A percentile compares a stretch with the other conserved stretches of the same genome.
Conservation (phyloP, 371 early-diverging fungal species). For the Mortierella sp. region DNA sequence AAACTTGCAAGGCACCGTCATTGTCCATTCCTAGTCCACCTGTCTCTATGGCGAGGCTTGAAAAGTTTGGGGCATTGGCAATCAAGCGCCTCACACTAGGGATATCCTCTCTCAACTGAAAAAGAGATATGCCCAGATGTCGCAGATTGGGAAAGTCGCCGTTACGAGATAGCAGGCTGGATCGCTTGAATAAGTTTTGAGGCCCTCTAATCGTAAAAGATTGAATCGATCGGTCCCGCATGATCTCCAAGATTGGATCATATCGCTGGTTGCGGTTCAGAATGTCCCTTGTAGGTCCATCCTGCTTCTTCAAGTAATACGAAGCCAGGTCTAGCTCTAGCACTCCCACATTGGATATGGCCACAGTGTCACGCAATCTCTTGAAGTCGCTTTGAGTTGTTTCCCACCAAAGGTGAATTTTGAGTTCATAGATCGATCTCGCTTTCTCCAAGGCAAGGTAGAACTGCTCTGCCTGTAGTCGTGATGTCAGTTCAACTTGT, state of each 20-base stretch:
- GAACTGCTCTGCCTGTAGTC: conserved; percentile 3
- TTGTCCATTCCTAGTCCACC: too few relatives aligned
- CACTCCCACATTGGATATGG: conserved; percentile 2
- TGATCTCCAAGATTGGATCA: conserved; percentile 19
- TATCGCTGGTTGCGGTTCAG: conserved; percentile 6
- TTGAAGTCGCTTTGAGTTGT: conserved; percentile 4
- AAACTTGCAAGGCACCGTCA: too few relatives aligned
- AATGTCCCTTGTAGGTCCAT: not conserved
- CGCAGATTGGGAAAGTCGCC: too few relatives aligned
- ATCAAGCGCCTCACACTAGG: too few relatives aligned
- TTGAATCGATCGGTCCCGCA: conserved; percentile 4
- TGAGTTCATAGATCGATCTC: conserved; percentile 16
- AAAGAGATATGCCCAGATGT: too few relatives aligned
- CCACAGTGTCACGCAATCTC: conserved; percentile 13
- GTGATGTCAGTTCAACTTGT: too few relatives aligned
- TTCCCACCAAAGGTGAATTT: conserved; percentile 10
- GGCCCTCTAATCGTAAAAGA: not conserved
- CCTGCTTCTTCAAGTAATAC: not conserved
- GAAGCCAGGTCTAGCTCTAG: too few relatives aligned
- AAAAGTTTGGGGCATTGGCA: too few relatives aligned
- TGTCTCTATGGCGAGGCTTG: too few relatives aligned
- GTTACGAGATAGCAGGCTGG: too few relatives aligned
- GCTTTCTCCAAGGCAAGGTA: conserved; percentile 17
- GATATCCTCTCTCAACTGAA: too few relatives aligned
- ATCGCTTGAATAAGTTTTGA: too few relatives aligned